Conservation (phyloP, 352 stramenopile species). For the Pythium rhizo-oryzae region DNA sequence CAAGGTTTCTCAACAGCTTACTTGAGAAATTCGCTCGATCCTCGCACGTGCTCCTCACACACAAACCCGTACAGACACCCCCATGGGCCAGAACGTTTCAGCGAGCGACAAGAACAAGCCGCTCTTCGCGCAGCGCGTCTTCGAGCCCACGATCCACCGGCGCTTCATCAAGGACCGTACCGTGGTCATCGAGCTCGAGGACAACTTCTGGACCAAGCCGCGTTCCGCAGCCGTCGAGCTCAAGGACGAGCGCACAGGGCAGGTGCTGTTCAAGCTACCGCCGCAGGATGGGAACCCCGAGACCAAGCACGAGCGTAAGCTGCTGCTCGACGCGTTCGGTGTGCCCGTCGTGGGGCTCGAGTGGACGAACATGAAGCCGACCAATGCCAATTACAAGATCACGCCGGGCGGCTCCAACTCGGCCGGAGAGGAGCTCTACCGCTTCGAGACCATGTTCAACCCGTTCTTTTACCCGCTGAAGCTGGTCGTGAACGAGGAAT, state of each 20-base stretch:
- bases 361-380: conserved; percentile 14
- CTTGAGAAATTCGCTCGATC: too few species aligned
- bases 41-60: too few species aligned
- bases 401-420: conserved; percentile 10
- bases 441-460: conserved; percentile 16
- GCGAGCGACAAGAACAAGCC: conserved; percentile 16
- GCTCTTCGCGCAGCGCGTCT: conserved; percentile 19
- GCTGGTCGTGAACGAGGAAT: conserved; percentile 10
- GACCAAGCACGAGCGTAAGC: conserved; percentile 11
- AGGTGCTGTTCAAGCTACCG: conserved; percentile 20
- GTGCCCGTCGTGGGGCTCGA: conserved; percentile 12
- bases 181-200: conserved; percentile 15
- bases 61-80: too few species aligned
- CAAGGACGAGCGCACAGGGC: conserved; percentile 13
- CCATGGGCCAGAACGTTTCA: conserved; percentile 9
- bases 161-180: conserved; percentile 18
- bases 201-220: conserved; percentile 21
- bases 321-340: conserved; percentile 20
- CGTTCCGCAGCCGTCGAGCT: conserved; percentile 3
- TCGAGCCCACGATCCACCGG: conserved; percentile 20
- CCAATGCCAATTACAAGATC: conserved; percentile 4
- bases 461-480: conserved; percentile 17
- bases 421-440: conserved; percentile 5
- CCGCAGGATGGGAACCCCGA: conserved; percentile 1
- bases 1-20: too few species aligned